Evolutionary conservation across 2,329 filamentous ascomycete genomes (phyloP).

Genomic region (Setomelanomma holmii): DNA sequence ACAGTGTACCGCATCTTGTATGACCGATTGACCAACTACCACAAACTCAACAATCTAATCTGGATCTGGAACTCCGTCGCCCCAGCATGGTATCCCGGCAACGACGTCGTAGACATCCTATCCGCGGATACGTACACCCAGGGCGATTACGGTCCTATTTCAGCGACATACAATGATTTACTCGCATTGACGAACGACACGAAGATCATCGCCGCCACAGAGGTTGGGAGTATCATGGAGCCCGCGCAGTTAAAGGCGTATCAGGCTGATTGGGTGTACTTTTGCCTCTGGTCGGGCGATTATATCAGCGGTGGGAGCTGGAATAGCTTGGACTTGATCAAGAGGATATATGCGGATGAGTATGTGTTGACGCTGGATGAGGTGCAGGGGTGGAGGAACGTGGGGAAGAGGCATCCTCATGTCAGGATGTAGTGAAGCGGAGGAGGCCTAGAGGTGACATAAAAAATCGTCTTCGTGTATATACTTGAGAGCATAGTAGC

Average conservation of each 20-base stretch:
- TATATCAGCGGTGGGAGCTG: conserved; percentile 53
- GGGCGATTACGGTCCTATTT: conserved; percentile 54
- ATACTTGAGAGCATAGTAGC: too few species aligned
- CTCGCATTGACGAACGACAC: conserved; percentile 53
- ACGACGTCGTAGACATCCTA: conserved; percentile 56
- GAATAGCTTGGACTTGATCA: conserved; percentile 53
- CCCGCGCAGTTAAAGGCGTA: conserved; percentile 53
- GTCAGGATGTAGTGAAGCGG: not conserved
- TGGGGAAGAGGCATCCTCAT: not conserved
- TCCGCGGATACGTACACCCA: conserved; percentile 56
- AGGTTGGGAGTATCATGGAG: conserved; percentile 58
- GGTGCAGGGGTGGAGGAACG: conserved; percentile 32
- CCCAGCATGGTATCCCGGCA: conserved; percentile 58
- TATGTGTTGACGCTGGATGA: conserved; percentile 41
- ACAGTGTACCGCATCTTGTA: conserved; percentile 53
- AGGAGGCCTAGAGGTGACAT: not conserved
- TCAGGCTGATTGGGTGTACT: conserved; percentile 58
- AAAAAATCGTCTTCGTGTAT: too few species aligned
- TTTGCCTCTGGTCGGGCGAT: conserved; percentile 55
- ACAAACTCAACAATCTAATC: conserved; percentile 57
- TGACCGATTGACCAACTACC: conserved; percentile 54
- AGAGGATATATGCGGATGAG: conserved; percentile 40
- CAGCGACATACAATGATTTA: conserved; percentile 54
- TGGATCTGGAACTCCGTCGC: conserved; percentile 61
- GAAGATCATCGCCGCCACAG: conserved; percentile 58